phyloP scores from a whole-genome alignment of 495 filamentous ascomycete genomes.

The Penicillium waksmanii region DNA sequence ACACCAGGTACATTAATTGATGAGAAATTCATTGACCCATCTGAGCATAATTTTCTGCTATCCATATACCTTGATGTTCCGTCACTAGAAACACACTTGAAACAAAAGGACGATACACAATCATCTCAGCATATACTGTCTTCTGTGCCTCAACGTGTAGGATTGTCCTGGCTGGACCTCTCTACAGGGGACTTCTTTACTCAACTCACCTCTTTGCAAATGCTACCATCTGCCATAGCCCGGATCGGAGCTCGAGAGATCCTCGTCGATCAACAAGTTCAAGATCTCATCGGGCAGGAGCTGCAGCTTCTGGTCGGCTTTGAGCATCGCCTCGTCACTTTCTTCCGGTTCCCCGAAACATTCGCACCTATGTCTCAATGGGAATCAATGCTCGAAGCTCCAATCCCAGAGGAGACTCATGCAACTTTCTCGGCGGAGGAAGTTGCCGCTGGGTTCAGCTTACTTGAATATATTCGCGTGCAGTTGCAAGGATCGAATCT shows the following conservation, averaged over 20 bases:
- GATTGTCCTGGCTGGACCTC: constrained; percentile 91
- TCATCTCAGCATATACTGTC: constrained; percentile 41
- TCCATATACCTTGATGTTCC: constrained; percentile 62
- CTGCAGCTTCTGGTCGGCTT: constrained; percentile 44
- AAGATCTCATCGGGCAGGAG: constrained; percentile 48
- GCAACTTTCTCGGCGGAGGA: constrained; percentile 51
- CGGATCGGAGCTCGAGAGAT: constrained; percentile 86
- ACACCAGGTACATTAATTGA: constrained; percentile 96
- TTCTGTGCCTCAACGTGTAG: constrained; percentile 56
- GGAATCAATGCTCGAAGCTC: constrained; percentile 74
- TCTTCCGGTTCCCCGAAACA: constrained; percentile 40
- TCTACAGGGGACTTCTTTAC: constrained; percentile 94
- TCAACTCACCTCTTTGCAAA: constrained; percentile 72
- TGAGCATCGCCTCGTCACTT: constrained; percentile 51
- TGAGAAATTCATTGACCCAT: constrained; percentile 94
- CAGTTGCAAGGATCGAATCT: constrained; percentile 78
- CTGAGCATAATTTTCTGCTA: constrained; percentile 88
- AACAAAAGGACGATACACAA: constrained; percentile 22
- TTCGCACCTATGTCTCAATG: constrained; percentile 62
- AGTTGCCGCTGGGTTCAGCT: constrained; percentile 66
- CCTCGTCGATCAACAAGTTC: constrained; percentile 68
- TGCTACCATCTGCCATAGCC: constrained; percentile 75
- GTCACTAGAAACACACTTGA: constrained; percentile 24
- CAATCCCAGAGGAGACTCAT: constrained; percentile 44
- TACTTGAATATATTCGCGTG: constrained; percentile 81